Evolutionary conservation across 2,329 filamentous ascomycete species (phyloP).

Genomic region (Neoscytalidium dimidiatum): DNA sequence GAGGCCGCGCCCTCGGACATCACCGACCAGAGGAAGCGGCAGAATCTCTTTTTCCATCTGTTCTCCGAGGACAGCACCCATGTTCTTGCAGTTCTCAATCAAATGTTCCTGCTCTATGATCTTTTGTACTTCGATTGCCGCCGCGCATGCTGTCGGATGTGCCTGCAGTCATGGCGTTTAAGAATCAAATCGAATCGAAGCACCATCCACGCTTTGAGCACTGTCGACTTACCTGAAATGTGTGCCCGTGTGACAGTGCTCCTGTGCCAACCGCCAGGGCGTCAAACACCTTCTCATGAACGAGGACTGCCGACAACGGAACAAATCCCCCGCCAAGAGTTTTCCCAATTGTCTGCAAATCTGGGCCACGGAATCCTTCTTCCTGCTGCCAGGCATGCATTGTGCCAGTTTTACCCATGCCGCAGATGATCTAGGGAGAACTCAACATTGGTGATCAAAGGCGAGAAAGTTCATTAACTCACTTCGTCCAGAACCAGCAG

Average conservation of each 20-base stretch:
- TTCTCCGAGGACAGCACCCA: conserved; percentile 10
- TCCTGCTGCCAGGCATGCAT: conserved; percentile 31
- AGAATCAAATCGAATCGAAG: background rate
- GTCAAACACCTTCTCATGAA: conserved; percentile 13
- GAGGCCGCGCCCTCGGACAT: conserved; percentile 12
- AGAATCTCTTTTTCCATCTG: conserved; percentile 9
- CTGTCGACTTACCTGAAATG: conserved; percentile 9
- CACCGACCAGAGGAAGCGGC: conserved; percentile 12
- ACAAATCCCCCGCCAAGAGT: conserved; percentile 14
- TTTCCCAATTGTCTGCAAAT: conserved; percentile 16
- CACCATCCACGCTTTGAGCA: background rate
- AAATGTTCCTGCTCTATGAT: conserved; percentile 7
- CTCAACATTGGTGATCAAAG: background rate
- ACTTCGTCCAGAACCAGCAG: conserved; percentile 55
- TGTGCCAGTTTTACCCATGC: conserved; percentile 32
- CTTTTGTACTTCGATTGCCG: conserved; percentile 16
- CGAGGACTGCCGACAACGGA: conserved; percentile 15
- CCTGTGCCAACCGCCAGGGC: conserved; percentile 7
- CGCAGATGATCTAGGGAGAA: conserved; percentile 35
- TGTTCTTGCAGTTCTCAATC: background rate
- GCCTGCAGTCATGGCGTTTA: background rate
- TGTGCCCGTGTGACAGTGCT: conserved; percentile 14
- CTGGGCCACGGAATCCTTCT: conserved; percentile 13
- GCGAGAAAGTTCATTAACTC: conserved; percentile 23
- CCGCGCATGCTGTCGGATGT: conserved; percentile 17